Base-by-base conservation (phyloP, 768 basidiomycete genomes). In the Hemileccinum impolitum region DNA sequence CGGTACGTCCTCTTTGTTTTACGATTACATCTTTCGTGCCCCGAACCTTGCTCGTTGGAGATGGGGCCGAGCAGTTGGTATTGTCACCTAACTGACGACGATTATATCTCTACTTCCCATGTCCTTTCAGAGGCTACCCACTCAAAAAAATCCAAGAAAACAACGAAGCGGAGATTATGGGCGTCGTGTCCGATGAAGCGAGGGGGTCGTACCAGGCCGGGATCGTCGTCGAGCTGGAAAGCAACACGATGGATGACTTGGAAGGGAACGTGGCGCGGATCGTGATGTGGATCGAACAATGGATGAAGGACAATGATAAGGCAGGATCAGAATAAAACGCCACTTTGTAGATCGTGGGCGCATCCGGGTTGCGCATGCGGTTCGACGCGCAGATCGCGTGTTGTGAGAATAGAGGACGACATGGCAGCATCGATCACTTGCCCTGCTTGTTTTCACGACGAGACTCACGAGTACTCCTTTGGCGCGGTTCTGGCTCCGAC, bases 151-250 rank as follows among this genome's bases (percentile, higher is more conserved):
- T 99, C 5, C 89, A 94, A 65, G 96, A 99, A 70, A 99, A 99
- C 68, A 94, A 97, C 67, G 88, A 94, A 61, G 94, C 94, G 12
- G 96, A 99, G 72, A 98, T 99, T 62, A 96, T 98, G 94, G 77
- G 90, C 61, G 83, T 94, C 43, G 84, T 96, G 32, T 72, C 88
- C 11, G 86, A 90, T 28, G 96, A 99, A 66, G 94, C 95, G 4
- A 76, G 82, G 38, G 82, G 83, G 34, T 90, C 92, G 0, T 99
- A 97, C 66, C 78, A 85, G 0, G 61, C 76, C n/a, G 85, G 90
- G 66, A 88, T 95, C 54, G 79, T 98, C 21, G 85, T 98, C 15
- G 90, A 90, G 61, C 73, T 98, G 21, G 69, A 77, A 51, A 93
- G 89, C 65, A 87, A 90, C 62, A 76, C 70, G 18, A 81, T 77